Conservation (phyloP, 1,284 basidiomycete species). For the Ceratobasidium sp. region DNA sequence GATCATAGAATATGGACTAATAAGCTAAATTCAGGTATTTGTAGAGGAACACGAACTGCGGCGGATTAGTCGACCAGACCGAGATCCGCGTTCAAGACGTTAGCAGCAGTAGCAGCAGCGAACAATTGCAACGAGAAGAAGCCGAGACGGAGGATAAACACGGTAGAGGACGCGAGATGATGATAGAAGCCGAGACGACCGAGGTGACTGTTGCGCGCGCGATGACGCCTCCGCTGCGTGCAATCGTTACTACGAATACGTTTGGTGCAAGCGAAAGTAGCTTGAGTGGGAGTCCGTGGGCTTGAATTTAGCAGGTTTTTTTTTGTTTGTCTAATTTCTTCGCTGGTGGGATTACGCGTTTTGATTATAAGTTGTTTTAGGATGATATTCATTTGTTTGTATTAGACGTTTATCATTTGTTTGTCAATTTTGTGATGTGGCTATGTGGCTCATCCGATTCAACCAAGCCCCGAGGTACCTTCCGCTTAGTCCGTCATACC, state of each 20-base stretch:
- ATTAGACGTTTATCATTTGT: too few relatives aligned
- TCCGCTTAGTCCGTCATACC: too few relatives aligned
- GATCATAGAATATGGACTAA: background rate
- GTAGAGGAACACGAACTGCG: constrained; percentile 51
- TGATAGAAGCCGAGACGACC: constrained; percentile 53
- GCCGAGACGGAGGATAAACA: constrained; percentile 53
- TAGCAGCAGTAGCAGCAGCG: constrained; percentile 52
- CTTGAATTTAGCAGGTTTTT: constrained; percentile 41
- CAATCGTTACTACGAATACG: constrained; percentile 42
- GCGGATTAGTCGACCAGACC: constrained; percentile 51
- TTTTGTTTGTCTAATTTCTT: background rate
- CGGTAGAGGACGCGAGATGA: constrained; percentile 52
- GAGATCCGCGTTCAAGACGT: constrained; percentile 56
- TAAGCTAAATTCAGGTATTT: constrained; percentile 23
- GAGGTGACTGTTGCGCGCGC: constrained; percentile 52
- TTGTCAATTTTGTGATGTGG: too few relatives aligned
- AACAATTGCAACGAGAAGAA: constrained; percentile 48
- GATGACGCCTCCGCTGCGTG: constrained; percentile 51
- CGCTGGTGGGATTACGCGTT: too few relatives aligned
- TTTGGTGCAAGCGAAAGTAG: constrained; percentile 34
- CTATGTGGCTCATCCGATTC: too few relatives aligned
- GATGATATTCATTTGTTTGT: too few relatives aligned
- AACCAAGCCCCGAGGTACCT: too few relatives aligned
- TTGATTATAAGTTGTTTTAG: too few relatives aligned
- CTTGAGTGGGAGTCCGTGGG: constrained; percentile 57